Conservation (phyloP, 1,284 basidiomycete species). For the Sporisorium reilianum region DNA sequence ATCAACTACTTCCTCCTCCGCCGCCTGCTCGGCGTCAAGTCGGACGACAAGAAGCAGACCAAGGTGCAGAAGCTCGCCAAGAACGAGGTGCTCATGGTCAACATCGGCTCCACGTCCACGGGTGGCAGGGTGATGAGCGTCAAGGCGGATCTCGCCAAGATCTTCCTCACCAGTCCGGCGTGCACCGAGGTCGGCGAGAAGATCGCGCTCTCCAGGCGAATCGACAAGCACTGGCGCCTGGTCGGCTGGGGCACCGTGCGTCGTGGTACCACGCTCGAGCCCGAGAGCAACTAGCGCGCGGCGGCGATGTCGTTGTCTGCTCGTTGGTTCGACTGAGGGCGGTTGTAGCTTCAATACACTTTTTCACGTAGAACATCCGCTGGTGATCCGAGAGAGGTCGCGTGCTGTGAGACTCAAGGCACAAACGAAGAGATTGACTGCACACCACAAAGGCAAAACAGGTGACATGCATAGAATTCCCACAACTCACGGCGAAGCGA, state of each 20-base stretch:
- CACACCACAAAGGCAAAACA: too few species aligned
- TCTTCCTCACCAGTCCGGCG: slow-evolving; percentile 67
- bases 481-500: slow-evolving; percentile 46
- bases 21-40: slow-evolving; percentile 95
- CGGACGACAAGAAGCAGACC: slow-evolving; percentile 97
- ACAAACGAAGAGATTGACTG: too few species aligned
- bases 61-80: slow-evolving; percentile 89
- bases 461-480: too few species aligned
- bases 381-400: too few species aligned
- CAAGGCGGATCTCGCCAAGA: slow-evolving; percentile 68
- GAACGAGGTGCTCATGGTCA: slow-evolving; percentile 82
- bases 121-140: slow-evolving; percentile 65
- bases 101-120: slow-evolving; percentile 70
- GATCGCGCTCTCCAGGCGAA: slow-evolving; percentile 65
- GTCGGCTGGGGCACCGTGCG: slow-evolving; percentile 71
- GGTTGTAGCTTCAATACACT: too few species aligned
- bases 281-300: slow-evolving; percentile 56
- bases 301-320: too few species aligned
- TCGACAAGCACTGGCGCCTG: slow-evolving; percentile 91
- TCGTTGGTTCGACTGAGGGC: too few species aligned
- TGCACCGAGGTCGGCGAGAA: slow-evolving; percentile 69
- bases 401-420: too few species aligned
- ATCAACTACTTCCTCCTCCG: slow-evolving; percentile 77
- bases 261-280: slow-evolving; percentile 64
- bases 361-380: too few species aligned